These are phyloP conservation scores for Chaetothyriales sp. DNA, from an alignment of 2,329 filamentous ascomycete genomes.

Conservation along the genomic window DNA sequence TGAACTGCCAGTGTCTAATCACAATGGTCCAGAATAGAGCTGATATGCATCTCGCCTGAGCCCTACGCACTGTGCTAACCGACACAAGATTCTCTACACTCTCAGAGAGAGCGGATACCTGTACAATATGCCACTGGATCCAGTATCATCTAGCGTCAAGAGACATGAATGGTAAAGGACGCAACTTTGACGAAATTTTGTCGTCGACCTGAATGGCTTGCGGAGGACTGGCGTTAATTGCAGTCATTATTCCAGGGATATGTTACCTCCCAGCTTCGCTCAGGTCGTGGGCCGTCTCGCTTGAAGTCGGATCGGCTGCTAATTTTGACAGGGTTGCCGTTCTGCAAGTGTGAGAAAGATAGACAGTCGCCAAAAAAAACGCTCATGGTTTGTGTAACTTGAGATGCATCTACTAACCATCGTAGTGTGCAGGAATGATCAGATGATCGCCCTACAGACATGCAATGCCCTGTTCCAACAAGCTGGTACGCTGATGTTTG, in stretches of 20 bases:
- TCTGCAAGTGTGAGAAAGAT: not conserved
- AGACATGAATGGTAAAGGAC: not conserved
- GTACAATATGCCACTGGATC: not conserved
- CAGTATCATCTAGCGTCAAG: not conserved
- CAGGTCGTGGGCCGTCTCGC: not conserved
- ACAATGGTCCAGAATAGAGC: not conserved
- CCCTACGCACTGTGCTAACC: not conserved
- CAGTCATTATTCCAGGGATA: not conserved
- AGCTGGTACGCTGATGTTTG: not conserved
- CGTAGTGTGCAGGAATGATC: not conserved
- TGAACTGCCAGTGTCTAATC: not conserved
- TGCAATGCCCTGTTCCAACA: not conserved
- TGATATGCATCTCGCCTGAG: not conserved
- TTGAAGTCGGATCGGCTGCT: not conserved
- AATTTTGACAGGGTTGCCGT: not conserved
- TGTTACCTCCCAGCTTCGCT: not conserved
- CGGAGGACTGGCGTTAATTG: not conserved
- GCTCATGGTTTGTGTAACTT: not conserved
- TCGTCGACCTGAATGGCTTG: not conserved
- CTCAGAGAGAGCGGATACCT: not conserved
- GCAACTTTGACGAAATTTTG: not conserved
- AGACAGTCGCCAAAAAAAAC: not conserved
- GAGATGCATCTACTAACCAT: not conserved
- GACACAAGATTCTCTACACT: not conserved
- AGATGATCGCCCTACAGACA: not conserved